Evolutionary conservation across 1,139 yeast genomes (phyloP).

Genomic region (Sugiyamaella xylanicola): DNA sequence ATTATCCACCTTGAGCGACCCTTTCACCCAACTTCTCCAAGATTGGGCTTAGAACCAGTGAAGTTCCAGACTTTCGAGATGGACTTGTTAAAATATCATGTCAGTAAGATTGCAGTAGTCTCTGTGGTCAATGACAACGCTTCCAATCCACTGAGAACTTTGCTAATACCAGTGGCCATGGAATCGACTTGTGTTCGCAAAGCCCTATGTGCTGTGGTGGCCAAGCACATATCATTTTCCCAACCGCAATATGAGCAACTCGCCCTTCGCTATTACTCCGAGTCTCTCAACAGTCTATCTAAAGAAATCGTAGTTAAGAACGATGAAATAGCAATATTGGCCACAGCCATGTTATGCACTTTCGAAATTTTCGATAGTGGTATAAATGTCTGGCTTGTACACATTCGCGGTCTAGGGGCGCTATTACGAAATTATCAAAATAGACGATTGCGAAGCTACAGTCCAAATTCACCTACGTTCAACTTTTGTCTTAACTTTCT

Average conservation of each 20-base stretch:
- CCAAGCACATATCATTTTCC: constrained; percentile 15
- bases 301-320: constrained; percentile 9
- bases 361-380: constrained; percentile 22
- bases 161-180: constrained; percentile 20
- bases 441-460: background rate
- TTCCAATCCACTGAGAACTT: constrained; percentile 19
- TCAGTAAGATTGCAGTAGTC: constrained; percentile 16
- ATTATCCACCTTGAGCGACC: background rate
- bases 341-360: constrained; percentile 19
- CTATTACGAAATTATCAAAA: constrained; percentile 15
- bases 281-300: constrained; percentile 11
- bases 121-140: constrained; percentile 17
- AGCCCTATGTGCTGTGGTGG: constrained; percentile 19
- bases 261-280: constrained; percentile 16
- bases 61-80: constrained; percentile 15
- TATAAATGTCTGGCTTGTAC: constrained; percentile 17
- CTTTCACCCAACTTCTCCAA: background rate
- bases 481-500: constrained; percentile 17
- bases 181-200: constrained; percentile 12
- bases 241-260: constrained; percentile 7
- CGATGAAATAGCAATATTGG: constrained; percentile 15
- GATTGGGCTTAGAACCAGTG: constrained; percentile 8
- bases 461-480: constrained; percentile 1
- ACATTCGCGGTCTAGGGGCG: constrained; percentile 15
- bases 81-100: constrained; percentile 20